Base-by-base conservation (phyloP, 1,284 basidiomycete genomes). In the Meripilus lineatus region DNA sequence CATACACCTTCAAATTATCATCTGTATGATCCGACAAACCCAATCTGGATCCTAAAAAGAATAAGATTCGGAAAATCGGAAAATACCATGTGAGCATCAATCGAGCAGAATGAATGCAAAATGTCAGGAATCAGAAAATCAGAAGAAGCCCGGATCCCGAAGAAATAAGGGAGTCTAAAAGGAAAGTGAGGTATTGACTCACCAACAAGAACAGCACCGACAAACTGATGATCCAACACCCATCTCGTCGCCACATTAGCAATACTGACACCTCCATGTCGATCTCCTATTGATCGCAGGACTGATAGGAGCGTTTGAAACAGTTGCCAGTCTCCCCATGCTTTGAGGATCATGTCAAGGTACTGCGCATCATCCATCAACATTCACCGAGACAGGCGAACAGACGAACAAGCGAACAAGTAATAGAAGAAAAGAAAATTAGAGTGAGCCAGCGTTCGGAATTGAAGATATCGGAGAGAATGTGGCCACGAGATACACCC, bases 151-250 rank as follows among this genome's bases (percentile, higher is more conserved):
- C n/a, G n/a, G n/a, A n/a, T n/a, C 8, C 20, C 11, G 36, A 5
- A 23, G 36, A 22, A 23, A 5, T 22, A 7, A 22, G 36, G 17
- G 25, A 14, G 36, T 14, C 11, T 24, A 34, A 30, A 15, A 32
- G 10, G 20, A 58, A n/a, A n/a, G n/a, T n/a, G n/a, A n/a, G n/a
- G n/a, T n/a, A n/a, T n/a, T n/a, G n/a, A n/a, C 74, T 18, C 55
- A 85, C 87, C 88, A 54, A 90, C 75, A 53, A 90, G 74, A 18
- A 89, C 84, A 17, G 86, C 84, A 1, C 84, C 87, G 14, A 89
- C 87, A 55, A 79, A 84, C 0, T 75, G 60, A 48, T 89, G 84
- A 64, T 90, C 84, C 17, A 90, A 72, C 3, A 89, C 84, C 87
- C 87, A 89, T 18, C 87, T 78, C 1, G 77, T 84, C 23, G 87